phyloP scores from a whole-genome alignment of 2,329 filamentous ascomycete species.

The Ilyonectria destructans region DNA sequence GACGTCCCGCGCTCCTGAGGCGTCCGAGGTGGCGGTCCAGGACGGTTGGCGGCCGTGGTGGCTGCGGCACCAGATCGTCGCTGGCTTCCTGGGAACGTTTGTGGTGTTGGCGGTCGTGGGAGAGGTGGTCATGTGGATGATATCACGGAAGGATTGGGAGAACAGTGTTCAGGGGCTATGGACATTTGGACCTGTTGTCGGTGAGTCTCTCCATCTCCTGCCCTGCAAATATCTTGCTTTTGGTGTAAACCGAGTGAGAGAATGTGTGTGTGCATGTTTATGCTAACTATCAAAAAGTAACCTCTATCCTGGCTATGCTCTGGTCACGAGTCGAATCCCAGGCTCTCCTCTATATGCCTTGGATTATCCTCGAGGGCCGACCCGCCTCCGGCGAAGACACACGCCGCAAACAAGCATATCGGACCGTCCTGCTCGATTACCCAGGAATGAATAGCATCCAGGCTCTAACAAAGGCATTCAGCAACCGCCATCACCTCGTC shows the following conservation, averaged over 20 bases:
- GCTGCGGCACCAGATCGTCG: constrained; percentile 41
- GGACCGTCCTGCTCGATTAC: constrained; percentile 50
- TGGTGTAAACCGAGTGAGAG: not conserved
- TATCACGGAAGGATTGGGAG: constrained; percentile 40
- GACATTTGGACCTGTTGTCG: constrained; percentile 50
- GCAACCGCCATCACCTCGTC: constrained; percentile 49
- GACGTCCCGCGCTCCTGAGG: constrained; percentile 32
- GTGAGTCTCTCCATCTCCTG: constrained; percentile 36
- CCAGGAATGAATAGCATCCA: constrained; percentile 42
- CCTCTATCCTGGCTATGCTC: constrained; percentile 46
- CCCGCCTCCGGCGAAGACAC: constrained; percentile 47
- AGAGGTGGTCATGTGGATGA: constrained; percentile 46
- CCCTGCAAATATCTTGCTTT: not conserved
- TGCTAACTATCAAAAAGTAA: constrained; percentile 37
- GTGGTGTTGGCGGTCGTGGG: constrained; percentile 42
- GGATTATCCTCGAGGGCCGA: constrained; percentile 48
- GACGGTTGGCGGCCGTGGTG: constrained; percentile 50
- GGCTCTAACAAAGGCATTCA: constrained; percentile 42
- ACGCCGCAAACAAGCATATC: constrained; percentile 48
- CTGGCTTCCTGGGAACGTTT: constrained; percentile 42
- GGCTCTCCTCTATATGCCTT: constrained; percentile 49
- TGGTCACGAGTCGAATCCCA: constrained; percentile 51
- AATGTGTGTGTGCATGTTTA: not conserved
- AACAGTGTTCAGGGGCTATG: constrained; percentile 44
- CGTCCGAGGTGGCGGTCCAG: constrained; percentile 39